Conservation (phyloP, 1,284 basidiomycete species). For the Ceratobasidium theobromae region DNA sequence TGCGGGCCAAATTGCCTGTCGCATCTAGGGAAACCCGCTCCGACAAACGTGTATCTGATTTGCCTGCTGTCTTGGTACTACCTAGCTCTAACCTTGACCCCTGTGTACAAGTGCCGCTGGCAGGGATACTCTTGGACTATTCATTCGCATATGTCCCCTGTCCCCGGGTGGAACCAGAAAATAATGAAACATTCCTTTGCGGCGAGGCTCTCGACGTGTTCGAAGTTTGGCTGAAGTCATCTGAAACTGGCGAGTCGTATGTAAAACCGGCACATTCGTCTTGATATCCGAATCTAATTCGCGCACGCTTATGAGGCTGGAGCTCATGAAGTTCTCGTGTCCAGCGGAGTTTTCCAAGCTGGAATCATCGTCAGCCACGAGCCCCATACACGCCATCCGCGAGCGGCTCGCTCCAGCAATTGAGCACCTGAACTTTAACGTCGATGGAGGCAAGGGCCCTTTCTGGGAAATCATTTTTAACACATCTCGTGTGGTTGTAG, state of each 20-base stretch:
- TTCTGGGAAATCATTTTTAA: constrained; percentile 12
- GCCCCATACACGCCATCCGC: constrained; percentile 6
- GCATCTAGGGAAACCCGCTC: background rate
- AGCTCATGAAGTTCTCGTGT: constrained; percentile 30
- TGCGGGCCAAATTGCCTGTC: background rate
- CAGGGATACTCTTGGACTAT: constrained; percentile 25
- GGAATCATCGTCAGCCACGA: constrained; percentile 13
- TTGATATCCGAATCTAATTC: background rate
- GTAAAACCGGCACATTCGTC: background rate
- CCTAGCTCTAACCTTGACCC: constrained; percentile 1
- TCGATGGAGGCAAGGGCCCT: constrained; percentile 16
- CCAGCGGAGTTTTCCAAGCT: constrained; percentile 12
- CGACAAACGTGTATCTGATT: background rate
- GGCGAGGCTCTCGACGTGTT: constrained; percentile 15
- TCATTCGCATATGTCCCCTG: constrained; percentile 15
- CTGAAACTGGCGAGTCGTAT: constrained; percentile 15
- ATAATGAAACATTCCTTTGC: background rate
- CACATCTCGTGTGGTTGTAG: background rate
- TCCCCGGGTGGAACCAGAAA: background rate
- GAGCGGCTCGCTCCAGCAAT: background rate
- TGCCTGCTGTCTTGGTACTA: constrained; percentile 2
- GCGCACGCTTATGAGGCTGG: constrained; percentile 6
- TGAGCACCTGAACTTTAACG: constrained; percentile 19
- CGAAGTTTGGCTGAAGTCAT: constrained; percentile 3
- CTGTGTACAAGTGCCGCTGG: constrained; percentile 12